Evolutionary conservation across 345 rosid genomes (phyloP), one percentile per base, ranked within the genome.

Genomic region (Cardamine resedifolia): DNA sequence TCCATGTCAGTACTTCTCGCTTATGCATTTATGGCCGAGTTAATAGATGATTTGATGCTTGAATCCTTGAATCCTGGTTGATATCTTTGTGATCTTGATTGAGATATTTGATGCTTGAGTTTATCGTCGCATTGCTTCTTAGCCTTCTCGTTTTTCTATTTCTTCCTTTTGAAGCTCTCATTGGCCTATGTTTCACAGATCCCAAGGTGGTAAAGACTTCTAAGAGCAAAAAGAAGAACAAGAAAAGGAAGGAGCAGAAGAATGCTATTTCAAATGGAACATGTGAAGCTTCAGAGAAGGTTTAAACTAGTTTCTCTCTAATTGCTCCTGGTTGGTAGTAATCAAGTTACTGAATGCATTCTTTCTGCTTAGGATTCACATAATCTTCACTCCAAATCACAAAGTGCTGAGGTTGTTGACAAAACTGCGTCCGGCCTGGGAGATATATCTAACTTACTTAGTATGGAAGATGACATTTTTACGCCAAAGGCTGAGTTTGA

Each of bases 181-280:
- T 56, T 41, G 58, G 51, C 28, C 26, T 74, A 26, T 59, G 55
- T 67, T 82, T 64, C 43, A 64, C 88, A 93, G 98, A 88, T 87
- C 78, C 85, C 71, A 87, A 86, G 76, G 87, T 80, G 51, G 78
- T 66, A 48, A 83, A 81, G 86, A 66, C 82, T 71, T 84, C 82
- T 39, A 90, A 89, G 78, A 83, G 62, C 70, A 90, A 87, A 80
- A 90, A 85, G 86, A 90, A 90, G 82, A 85, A 84, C 72, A 78
- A 83, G 69, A 84, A 89, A 81, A 86, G 85, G 77, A 71, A 77
- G 70, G 90, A 86, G 30, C 68, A 68, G 45, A 93, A 82, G 73
- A 82, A 81, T 21, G 73, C 68, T 60, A 38, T 24, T 19, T 66
- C 72, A 43, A 64, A 73, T 38, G 62, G 48, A 60, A 71, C 16